phyloP scores from a whole-genome alignment of 352 stramenopile genomes.

The Globisporangium sylvaticum region DNA sequence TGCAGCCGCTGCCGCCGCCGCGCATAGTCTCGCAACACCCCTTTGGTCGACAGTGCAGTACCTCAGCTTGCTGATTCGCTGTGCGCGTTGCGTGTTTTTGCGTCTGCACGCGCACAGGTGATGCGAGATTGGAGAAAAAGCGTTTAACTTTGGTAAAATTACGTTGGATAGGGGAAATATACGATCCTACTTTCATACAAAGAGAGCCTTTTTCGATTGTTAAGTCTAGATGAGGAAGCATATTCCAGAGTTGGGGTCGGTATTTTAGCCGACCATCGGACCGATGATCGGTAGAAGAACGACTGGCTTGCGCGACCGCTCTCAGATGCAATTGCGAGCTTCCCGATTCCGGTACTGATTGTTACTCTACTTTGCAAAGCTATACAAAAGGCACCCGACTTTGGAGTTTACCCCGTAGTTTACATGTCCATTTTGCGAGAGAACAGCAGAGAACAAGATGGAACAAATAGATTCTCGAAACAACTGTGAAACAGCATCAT shows the following conservation, averaged over 20 bases:
- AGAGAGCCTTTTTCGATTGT: too few relatives aligned
- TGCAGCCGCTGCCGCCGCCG: too few relatives aligned
- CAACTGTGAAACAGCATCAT: background rate
- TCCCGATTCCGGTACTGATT: background rate
- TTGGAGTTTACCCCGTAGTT: background rate
- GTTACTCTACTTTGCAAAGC: background rate
- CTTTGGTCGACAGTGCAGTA: background rate
- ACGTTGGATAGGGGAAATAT: too few relatives aligned
- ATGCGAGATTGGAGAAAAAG: background rate
- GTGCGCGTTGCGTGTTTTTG: background rate
- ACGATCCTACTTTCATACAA: too few relatives aligned
- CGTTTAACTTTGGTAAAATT: too few relatives aligned
- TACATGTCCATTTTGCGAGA: background rate
- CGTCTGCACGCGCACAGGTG: too few relatives aligned
- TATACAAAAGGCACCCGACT: background rate
- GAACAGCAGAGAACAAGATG: background rate
- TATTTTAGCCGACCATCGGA: too few relatives aligned
- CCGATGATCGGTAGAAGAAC: too few relatives aligned
- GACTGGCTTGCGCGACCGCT: background rate
- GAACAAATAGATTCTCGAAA: background rate
- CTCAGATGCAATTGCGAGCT: too few relatives aligned
- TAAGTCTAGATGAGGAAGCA: too few relatives aligned
- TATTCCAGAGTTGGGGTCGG: too few relatives aligned
- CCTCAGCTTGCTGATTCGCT: background rate
- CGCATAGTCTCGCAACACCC: background rate